Percentiles rank a stretch among this genome's conserved stretches.
Evolutionary conservation across 1,284 basidiomycete genomes (phyloP).

Genomic region (Apiotrichum akiyoshidainum): DNA sequence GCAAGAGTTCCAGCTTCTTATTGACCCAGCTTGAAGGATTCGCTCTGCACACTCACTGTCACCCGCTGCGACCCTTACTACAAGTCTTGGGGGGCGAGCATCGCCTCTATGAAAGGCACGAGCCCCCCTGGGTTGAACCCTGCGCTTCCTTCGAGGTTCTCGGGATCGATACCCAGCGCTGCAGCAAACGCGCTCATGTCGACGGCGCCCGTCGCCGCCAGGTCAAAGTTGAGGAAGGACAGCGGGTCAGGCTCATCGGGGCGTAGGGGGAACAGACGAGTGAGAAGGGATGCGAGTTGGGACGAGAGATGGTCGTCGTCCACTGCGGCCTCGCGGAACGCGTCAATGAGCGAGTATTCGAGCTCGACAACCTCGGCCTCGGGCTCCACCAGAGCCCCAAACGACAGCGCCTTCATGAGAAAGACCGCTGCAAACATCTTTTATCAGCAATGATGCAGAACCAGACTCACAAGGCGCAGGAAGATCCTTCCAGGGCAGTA

Average conservation of each 20-base stretch:
- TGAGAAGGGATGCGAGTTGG: conserved; percentile 10
- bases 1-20: no score
- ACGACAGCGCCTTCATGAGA: conserved; percentile 12
- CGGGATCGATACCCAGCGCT: neutral
- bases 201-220: neutral
- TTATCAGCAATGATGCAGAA: neutral
- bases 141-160: no score
- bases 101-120: conserved; percentile 10
- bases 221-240: conserved; percentile 8
- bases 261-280: conserved; percentile 1
- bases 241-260: conserved; percentile 2
- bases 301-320: conserved; percentile 10
- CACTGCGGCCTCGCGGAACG: conserved; percentile 7
- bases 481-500: conserved; percentile 12
- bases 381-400: conserved; percentile 4
- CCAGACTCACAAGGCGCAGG: conserved; percentile 7
- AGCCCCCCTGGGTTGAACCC: conserved; percentile 10
- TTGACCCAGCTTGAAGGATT: no score
- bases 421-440: conserved; percentile 16
- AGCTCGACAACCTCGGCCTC: conserved; percentile 9
- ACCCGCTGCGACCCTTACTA: no score
- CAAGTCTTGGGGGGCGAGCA: neutral
- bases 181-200: conserved; percentile 7
- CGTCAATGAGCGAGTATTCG: conserved; percentile 4
- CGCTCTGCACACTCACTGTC: no score